A percentile compares a stretch with the other conserved stretches of the same genome.
phyloP scores from a whole-genome alignment of 768 basidiomycete species.

The Auriscalpium microsporum region DNA sequence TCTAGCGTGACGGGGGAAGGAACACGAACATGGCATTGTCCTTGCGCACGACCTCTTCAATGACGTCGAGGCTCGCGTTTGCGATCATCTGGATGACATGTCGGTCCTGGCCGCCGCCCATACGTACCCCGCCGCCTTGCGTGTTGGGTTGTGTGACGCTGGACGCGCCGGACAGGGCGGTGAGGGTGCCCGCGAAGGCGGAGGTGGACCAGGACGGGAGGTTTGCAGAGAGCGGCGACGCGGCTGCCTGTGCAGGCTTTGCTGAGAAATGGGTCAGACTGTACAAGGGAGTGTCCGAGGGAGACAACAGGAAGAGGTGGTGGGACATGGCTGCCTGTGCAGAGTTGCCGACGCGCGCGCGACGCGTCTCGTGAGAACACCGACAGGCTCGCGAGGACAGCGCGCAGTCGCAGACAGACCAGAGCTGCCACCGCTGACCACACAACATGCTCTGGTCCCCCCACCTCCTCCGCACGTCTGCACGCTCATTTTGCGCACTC shows the following conservation, averaged over 20 bases:
- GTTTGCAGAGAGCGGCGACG: conserved; percentile 72
- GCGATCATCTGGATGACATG: conserved; percentile 99
- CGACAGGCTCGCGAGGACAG: no score
- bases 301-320: conserved; percentile 78
- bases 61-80: conserved; percentile 88
- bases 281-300: conserved; percentile 82
- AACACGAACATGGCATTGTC: conserved; percentile 69
- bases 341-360: no score
- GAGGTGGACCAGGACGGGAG: conserved; percentile 87
- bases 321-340: conserved; percentile 54
- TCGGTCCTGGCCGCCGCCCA: conserved; percentile 77
- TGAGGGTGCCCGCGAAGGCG: conserved; percentile 83
- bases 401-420: no score
- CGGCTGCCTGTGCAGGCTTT: conserved; percentile 50
- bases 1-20: conserved; percentile 12
- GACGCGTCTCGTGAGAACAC: no score
- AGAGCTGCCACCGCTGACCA: no score
- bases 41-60: conserved; percentile 87
- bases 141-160: conserved; percentile 58
- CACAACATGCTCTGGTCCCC: no score
- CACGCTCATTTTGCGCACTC: not conserved
- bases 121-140: conserved; percentile 52
- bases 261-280: conserved; percentile 75
- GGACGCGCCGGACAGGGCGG: conserved; percentile 78
- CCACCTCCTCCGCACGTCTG: no score